phyloP scores from a whole-genome alignment of 2,329 filamentous ascomycete species.

The Zymoseptoria passerinii region DNA sequence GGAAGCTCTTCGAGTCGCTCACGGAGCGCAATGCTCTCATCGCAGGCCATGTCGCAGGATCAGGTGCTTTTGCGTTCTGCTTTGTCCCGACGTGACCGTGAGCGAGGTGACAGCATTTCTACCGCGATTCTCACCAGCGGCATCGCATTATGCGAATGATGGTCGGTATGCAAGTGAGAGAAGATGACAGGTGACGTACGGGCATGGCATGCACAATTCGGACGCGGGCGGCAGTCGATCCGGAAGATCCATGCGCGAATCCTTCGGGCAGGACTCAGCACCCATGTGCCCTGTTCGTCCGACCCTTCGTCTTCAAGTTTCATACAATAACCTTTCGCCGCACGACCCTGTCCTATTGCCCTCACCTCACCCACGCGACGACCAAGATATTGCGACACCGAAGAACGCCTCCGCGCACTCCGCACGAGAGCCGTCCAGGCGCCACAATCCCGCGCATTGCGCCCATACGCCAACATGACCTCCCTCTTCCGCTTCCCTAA shows the following conservation, averaged over 20 bases:
- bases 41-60: background rate
- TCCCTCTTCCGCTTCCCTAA: slow-evolving; percentile 12
- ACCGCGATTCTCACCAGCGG: background rate
- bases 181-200: no score
- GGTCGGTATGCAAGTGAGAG: background rate
- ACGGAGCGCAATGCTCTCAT: background rate
- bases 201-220: background rate
- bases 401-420: background rate
- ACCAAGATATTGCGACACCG: background rate
- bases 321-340: background rate
- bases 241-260: background rate
- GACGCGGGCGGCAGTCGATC: background rate
- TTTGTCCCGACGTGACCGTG: background rate
- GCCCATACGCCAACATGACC: background rate
- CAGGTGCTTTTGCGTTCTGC: background rate
- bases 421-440: background rate
- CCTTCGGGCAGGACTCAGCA: background rate
- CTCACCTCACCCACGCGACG: background rate
- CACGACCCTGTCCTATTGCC: background rate
- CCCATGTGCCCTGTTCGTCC: background rate
- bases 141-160: background rate
- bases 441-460: background rate
- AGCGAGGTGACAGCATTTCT: background rate
- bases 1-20: background rate
- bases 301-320: background rate